These are phyloP conservation scores for Sugiyamaella grinbergsii DNA, from an alignment of 1,139 yeast species.

Conservation along the genomic window DNA sequence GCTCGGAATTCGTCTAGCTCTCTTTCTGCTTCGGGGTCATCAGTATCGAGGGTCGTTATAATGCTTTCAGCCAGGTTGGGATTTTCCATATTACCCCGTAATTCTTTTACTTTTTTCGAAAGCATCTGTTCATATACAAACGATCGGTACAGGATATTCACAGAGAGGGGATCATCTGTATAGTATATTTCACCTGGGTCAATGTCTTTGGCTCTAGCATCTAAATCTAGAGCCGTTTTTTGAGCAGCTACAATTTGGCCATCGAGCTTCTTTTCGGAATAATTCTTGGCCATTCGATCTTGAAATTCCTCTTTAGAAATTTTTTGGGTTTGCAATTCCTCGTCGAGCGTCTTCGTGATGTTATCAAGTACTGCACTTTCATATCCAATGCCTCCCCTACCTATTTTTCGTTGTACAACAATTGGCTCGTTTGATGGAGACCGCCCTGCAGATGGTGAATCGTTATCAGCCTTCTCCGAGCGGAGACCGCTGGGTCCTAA, in stretches of 20 bases:
- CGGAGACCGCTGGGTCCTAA: conserved; percentile 43
- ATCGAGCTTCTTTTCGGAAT: conserved; percentile 21
- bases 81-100: conserved; percentile 15
- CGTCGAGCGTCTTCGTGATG: conserved; percentile 13
- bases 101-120: conserved; percentile 24
- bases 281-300: conserved; percentile 16
- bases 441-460: neutral
- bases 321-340: conserved; percentile 17
- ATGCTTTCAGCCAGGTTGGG: neutral
- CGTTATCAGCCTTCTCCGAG: neutral
- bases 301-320: conserved; percentile 21
- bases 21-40: conserved; percentile 21
- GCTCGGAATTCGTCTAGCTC: conserved; percentile 39
- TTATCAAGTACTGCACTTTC: conserved; percentile 22
- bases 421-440: conserved; percentile 24
- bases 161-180: conserved; percentile 17
- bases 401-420: conserved; percentile 21
- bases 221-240: conserved; percentile 27
- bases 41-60: conserved; percentile 15
- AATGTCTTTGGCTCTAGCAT: conserved; percentile 10
- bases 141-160: conserved; percentile 35
- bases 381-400: conserved; percentile 36
- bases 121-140: conserved; percentile 31
- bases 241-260: conserved; percentile 24
- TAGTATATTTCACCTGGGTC: conserved; percentile 23